Conservation (phyloP, 139 green algal genomes). For the Coelastrella sp. region DNA sequence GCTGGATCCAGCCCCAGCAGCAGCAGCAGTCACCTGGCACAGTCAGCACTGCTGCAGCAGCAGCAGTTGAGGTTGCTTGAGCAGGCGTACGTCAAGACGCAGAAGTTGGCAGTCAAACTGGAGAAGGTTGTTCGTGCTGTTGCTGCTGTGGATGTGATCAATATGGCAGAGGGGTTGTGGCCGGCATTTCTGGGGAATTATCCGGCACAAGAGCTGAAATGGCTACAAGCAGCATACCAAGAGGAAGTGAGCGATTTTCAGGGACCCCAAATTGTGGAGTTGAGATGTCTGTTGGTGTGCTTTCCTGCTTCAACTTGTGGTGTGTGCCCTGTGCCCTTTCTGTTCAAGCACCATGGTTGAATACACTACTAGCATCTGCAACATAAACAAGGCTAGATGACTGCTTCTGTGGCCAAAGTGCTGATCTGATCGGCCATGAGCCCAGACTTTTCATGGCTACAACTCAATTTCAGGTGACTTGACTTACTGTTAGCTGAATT, state of each 20-base stretch:
- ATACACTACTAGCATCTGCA: too few species aligned
- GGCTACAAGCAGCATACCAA: conserved; percentile 58
- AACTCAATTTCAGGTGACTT: too few species aligned
- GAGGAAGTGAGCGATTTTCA: conserved; percentile 40
- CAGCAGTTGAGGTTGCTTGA: conserved; percentile 65
- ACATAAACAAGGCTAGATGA: too few species aligned
- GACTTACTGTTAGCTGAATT: too few species aligned
- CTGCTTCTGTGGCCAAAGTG: too few species aligned
- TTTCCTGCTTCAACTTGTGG: too few species aligned
- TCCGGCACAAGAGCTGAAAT: conserved; percentile 67
- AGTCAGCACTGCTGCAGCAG: conserved; percentile 47
- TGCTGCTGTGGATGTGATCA: conserved; percentile 4
- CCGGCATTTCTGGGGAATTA: conserved; percentile 59
- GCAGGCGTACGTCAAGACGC: conserved; percentile 65
- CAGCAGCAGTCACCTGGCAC: not conserved
- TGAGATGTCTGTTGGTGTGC: too few species aligned
- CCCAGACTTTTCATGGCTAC: too few species aligned
- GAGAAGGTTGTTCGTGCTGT: conserved; percentile 19
- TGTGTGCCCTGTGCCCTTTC: too few species aligned
- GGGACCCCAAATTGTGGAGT: too few species aligned
- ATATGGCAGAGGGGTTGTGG: conserved; percentile 64
- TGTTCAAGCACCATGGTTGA: too few species aligned
- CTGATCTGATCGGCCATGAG: too few species aligned
- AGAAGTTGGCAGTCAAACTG: conserved; percentile 56
- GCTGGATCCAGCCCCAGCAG: not conserved